These are phyloP conservation scores for Yamadazyma paraphyllophila DNA, from an alignment of 805 yeast genomes.

Conservation along the genomic window DNA sequence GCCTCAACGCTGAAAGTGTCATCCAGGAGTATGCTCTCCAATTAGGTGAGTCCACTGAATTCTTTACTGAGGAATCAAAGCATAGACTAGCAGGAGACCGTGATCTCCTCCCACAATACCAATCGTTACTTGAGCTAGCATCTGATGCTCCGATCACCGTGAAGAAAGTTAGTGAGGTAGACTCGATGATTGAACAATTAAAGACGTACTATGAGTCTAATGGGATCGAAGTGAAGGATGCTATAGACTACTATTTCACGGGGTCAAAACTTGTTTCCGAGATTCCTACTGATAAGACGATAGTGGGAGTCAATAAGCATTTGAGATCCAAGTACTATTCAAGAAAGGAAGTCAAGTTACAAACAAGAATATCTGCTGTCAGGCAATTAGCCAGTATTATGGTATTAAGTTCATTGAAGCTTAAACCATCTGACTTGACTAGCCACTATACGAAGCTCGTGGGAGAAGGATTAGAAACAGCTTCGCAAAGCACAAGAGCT, in stretches of 20 bases:
- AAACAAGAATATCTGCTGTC: conserved; percentile 1
- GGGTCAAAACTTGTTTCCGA: conserved; percentile 4
- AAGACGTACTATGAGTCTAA: conserved; percentile 23
- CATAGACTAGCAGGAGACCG: not conserved
- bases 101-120: not conserved
- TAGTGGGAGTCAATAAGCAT: not conserved
- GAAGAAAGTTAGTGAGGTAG: conserved; percentile 31
- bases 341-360: not conserved
- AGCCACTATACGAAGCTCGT: conserved; percentile 1
- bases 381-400: not conserved
- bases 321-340: conserved; percentile 3
- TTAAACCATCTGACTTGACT: not conserved
- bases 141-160: conserved; percentile 21
- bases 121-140: conserved; percentile 22
- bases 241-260: conserved; percentile 1
- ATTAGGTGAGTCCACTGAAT: conserved; percentile 21
- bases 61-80: not conserved
- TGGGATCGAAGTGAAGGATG: conserved; percentile 12
- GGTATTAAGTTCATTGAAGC: conserved; percentile 1
- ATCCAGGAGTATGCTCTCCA: conserved; percentile 30
- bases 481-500: conserved; percentile 11
- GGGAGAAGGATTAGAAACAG: conserved; percentile 5
- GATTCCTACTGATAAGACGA: not conserved
- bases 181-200: conserved; percentile 38
- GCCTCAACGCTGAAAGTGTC: conserved; percentile 4